Evolutionary conservation across 129 eudicot species (phyloP), one percentile per base, ranked within the genome.

Genomic region (Tagetes patula): DNA sequence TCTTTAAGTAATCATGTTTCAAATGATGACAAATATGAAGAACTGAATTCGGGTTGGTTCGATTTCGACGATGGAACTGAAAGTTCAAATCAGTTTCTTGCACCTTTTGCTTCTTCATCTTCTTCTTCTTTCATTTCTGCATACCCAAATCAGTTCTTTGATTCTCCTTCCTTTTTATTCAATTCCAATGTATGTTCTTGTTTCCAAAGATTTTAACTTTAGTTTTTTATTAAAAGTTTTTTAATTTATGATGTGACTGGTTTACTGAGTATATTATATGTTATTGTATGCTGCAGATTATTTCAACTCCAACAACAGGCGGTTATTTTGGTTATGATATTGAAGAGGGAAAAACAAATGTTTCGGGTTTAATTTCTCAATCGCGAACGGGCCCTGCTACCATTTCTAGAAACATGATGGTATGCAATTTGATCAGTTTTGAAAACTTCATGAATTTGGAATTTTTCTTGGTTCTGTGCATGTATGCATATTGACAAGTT

Each of bases 101-200:
- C 62, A 30, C 62, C 65, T 6, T 59, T 59, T 59, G 9, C 65
- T 2, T 14, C 65, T 9, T 31, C 37, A 30, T 32, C 65, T 2
- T 14, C 65, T 9, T 31, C 37, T 56, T 30, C 63, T 30, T 56
- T 56, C 63, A 56, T 56, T 13, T 32, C 63, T 56, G 31, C 63
- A 31, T 56, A 56, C 63, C 71, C 69, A 66, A 85, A 86, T 67
- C 71, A 83, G 67, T 78, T 90, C 66, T 80, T 86, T 73, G 96
- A 90, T 67, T 84, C 96, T n/a, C 94, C 97, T n/a, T 71, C 79
- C 8, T 78, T 83, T 9, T 70, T 82, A 39, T 61, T 79, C 54
- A 79, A 70, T 63, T 73, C 85, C 31, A 83, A 75, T 82, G 94
- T 89, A 75, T 79, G 94, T 74, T 65, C 32, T 2, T 9, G 32